Evolutionary conservation across 345 rosid genomes (phyloP).

Genomic region (Populus ilicifolia): DNA sequence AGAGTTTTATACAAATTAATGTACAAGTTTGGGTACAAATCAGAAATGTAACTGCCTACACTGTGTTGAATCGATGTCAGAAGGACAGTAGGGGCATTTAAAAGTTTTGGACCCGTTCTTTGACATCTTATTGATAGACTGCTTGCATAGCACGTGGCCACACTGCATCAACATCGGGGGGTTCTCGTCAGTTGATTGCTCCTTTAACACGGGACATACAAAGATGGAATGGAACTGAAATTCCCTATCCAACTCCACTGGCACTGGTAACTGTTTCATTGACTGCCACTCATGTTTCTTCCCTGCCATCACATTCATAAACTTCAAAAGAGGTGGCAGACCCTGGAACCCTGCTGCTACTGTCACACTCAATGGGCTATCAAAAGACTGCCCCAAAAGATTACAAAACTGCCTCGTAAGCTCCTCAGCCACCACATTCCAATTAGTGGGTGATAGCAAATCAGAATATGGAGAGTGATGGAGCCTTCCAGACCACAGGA

Average conservation of each 20-base stretch:
- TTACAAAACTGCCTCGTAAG: constrained; percentile 51
- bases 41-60: constrained; percentile 55
- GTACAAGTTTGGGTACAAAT: constrained; percentile 20
- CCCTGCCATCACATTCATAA: constrained; percentile 51
- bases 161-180: constrained; percentile 75
- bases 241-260: constrained; percentile 52
- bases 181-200: constrained; percentile 55
- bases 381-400: constrained; percentile 46
- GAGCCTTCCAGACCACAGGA: constrained; percentile 45
- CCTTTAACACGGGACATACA: constrained; percentile 70
- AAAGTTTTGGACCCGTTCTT: constrained; percentile 44
- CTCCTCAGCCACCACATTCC: constrained; percentile 42
- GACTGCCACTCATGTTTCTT: constrained; percentile 61
- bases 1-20: constrained; percentile 15
- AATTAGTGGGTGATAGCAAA: constrained; percentile 36
- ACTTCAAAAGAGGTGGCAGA: constrained; percentile 57
- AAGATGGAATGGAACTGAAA: constrained; percentile 64
- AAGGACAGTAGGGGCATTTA: constrained; percentile 62
- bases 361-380: constrained; percentile 46
- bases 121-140: constrained; percentile 51
- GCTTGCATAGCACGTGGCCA: constrained; percentile 62
- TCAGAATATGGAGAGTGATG: constrained; percentile 51
- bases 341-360: constrained; percentile 58
- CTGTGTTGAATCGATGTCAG: constrained; percentile 35
- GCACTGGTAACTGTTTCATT: constrained; percentile 62